phyloP scores from a whole-genome alignment of 163 green algal genomes.

The Prototheca wickerhamii region DNA sequence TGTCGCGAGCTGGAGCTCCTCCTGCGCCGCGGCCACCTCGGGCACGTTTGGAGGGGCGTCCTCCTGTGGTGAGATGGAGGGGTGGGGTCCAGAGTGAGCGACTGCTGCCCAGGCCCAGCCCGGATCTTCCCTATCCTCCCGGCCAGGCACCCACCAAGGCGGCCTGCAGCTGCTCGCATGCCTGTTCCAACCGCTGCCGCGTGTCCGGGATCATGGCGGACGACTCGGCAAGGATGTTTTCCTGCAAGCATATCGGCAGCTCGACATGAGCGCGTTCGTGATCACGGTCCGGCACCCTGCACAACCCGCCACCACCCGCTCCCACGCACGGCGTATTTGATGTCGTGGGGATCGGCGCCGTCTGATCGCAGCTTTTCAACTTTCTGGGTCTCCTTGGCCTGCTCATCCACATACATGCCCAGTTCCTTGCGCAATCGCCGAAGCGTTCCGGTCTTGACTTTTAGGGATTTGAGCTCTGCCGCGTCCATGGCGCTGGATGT shows the following conservation, averaged over 20 bases:
- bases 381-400: slow-evolving; percentile 49
- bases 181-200: slow-evolving; percentile 59
- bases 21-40: background rate
- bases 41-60: background rate
- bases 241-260: slow-evolving; percentile 38
- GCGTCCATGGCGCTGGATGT: background rate
- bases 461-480: slow-evolving; percentile 27
- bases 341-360: slow-evolving; percentile 57
- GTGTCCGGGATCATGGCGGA: slow-evolving; percentile 85
- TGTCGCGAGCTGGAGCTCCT: background rate
- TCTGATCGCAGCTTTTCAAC: slow-evolving; percentile 65
- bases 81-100: background rate
- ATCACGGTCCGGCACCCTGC: background rate
- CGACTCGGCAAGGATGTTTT: slow-evolving; percentile 79
- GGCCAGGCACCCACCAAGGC: slow-evolving; percentile 43
- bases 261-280: background rate
- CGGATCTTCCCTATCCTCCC: background rate
- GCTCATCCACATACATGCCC: slow-evolving; percentile 71
- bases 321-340: slow-evolving; percentile 74
- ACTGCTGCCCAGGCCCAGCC: background rate
- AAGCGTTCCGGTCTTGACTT: slow-evolving; percentile 73
- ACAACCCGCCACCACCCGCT: background rate
- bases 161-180: slow-evolving; percentile 53
- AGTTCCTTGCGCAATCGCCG: slow-evolving; percentile 79
- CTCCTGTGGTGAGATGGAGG: background rate